A percentile compares a stretch with the other conserved stretches of the same genome.
phyloP scores from a whole-genome alignment of 441 rosid species.

The Erysimum cheiri region DNA sequence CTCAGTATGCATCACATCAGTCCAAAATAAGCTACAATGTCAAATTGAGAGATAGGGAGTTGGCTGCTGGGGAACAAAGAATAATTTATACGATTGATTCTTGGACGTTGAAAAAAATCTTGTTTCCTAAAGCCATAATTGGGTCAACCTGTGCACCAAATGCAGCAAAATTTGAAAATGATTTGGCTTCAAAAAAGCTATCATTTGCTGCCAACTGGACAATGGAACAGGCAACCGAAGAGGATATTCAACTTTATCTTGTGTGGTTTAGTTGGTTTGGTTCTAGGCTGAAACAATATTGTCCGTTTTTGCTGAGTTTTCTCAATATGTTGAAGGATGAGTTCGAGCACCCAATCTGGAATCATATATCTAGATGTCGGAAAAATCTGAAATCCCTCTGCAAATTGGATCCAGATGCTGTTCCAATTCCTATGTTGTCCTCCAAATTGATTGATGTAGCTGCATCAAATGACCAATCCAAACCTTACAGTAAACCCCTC shows the following conservation, averaged over 20 bases:
- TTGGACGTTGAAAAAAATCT: constrained; percentile 42
- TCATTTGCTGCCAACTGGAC: constrained; percentile 79
- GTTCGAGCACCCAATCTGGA: constrained; percentile 85
- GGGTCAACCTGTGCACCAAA: constrained; percentile 39
- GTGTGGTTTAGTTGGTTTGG: constrained; percentile 75
- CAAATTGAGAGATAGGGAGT: constrained; percentile 37
- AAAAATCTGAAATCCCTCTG: constrained; percentile 54
- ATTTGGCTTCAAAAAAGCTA: constrained; percentile 57
- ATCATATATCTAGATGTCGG: constrained; percentile 50
- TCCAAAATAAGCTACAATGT: constrained; percentile 42
- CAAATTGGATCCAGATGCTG: constrained; percentile 50
- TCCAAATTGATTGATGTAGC: constrained; percentile 60
- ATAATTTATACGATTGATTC: constrained; percentile 48
- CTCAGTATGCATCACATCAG: constrained; percentile 59
- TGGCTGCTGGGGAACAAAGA: constrained; percentile 41
- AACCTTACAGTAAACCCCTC: constrained; percentile 46
- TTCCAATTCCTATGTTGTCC: constrained; percentile 68
- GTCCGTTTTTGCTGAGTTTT: constrained; percentile 55
- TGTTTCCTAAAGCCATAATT: constrained; percentile 59
- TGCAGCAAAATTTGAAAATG: constrained; percentile 40
- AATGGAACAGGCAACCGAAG: constrained; percentile 82
- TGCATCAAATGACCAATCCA: constrained; percentile 46
- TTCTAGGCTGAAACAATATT: constrained; percentile 55
- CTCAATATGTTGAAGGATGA: constrained; percentile 57
- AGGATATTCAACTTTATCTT: constrained; percentile 73